Evolutionary conservation across 106 monocot species (phyloP).

Genomic region (Cymbidium sinense): DNA sequence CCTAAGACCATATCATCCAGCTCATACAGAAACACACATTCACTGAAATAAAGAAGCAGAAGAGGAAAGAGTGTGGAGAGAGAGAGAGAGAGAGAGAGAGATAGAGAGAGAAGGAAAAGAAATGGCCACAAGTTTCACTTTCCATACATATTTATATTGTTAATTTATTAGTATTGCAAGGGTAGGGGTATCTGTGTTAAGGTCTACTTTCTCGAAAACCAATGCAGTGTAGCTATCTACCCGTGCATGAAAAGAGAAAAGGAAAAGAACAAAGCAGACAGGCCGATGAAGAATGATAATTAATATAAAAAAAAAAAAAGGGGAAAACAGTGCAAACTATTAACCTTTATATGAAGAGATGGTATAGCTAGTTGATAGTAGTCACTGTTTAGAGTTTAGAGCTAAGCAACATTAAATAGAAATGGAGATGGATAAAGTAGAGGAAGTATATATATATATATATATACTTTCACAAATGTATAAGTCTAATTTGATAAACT

Average conservation of each 20-base stretch:
- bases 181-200: slow-evolving; percentile 25
- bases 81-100: slow-evolving; percentile 1
- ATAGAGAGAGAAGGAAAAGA: background rate
- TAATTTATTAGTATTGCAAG: slow-evolving; percentile 6
- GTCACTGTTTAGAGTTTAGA: too few relatives aligned
- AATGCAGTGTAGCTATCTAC: slow-evolving; percentile 16
- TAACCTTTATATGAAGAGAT: background rate
- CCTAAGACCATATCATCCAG: background rate
- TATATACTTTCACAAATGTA: too few relatives aligned
- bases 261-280: background rate
- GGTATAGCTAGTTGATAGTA: background rate
- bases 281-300: background rate
- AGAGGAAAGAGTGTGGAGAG: background rate
- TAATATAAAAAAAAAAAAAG: slow-evolving; percentile 5
- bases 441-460: too few relatives aligned
- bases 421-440: too few relatives aligned
- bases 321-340: background rate
- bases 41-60: slow-evolving; percentile 1
- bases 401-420: too few relatives aligned
- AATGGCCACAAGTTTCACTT: background rate
- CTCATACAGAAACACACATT: slow-evolving; percentile 5
- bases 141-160: background rate
- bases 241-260: background rate
- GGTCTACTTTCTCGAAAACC: slow-evolving; percentile 34
- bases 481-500: too few relatives aligned